Percentiles rank a stretch among this genome's conserved stretches.
These are phyloP conservation scores for Backusella westeae DNA, from an alignment of 192 early-diverging fungal species.

Conservation along the genomic window DNA sequence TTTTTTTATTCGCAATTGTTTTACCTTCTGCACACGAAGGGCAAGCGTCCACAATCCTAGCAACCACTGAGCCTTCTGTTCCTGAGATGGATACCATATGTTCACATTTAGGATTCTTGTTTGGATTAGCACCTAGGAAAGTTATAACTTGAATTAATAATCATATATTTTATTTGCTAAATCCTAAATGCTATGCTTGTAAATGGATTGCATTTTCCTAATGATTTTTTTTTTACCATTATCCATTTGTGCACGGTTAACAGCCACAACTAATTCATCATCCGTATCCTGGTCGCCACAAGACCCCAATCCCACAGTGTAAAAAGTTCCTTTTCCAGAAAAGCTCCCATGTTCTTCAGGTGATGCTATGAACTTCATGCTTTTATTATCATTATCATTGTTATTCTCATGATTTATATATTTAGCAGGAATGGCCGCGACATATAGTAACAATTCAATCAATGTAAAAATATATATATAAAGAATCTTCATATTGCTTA, in stretches of 20 bases:
- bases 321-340: slow-evolving; percentile 29
- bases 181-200: not conserved
- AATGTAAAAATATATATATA: not conserved
- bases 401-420: not conserved
- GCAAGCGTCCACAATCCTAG: slow-evolving; percentile 24
- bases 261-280: slow-evolving; percentile 31
- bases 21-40: slow-evolving; percentile 21
- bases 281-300: slow-evolving; percentile 30
- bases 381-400: not conserved
- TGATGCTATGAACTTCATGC: not conserved
- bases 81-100: slow-evolving; percentile 21
- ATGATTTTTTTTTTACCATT: slow-evolving; percentile 15
- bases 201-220: not conserved
- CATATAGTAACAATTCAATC: not conserved
- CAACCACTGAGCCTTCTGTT: not conserved
- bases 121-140: slow-evolving; percentile 28
- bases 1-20: not conserved
- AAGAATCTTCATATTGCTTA: not conserved
- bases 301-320: slow-evolving; percentile 24
- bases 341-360: slow-evolving; percentile 7
- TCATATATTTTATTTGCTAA: not conserved
- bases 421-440: not conserved
- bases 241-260: slow-evolving; percentile 29
- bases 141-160: not conserved
- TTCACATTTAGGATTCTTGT: slow-evolving; percentile 23